phyloP scores from a whole-genome alignment of 306 rosid species.

The Lathyrus tuberosus region DNA sequence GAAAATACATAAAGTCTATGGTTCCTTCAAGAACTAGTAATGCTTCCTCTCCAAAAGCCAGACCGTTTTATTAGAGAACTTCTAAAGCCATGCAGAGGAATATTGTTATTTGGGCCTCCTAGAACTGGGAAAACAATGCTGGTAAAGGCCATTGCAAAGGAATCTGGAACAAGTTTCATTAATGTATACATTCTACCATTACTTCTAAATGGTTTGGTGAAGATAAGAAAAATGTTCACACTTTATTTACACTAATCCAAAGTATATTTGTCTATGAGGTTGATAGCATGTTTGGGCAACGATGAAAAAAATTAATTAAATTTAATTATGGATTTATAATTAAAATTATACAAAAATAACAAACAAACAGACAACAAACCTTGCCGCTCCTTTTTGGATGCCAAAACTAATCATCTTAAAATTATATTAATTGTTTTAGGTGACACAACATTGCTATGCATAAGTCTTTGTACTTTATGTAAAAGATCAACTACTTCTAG shows the following conservation, averaged over 20 bases:
- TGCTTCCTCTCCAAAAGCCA: constrained; percentile 93
- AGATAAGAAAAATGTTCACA: constrained; percentile 95
- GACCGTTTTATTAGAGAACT: constrained; percentile 95
- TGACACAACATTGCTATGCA: too few relatives aligned
- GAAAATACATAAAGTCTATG: too few relatives aligned
- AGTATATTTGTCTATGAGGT: constrained; percentile 96
- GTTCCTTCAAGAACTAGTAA: constrained; percentile 94
- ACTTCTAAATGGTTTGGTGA: constrained; percentile 99
- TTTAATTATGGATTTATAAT: too few relatives aligned
- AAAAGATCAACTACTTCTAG: too few relatives aligned
- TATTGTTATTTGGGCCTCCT: constrained; percentile 88
- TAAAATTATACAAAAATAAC: too few relatives aligned
- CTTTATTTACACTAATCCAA: constrained; percentile 82
- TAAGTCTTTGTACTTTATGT: too few relatives aligned
- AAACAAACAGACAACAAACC: too few relatives aligned
- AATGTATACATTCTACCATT: constrained; percentile 94
- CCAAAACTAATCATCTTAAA: too few relatives aligned
- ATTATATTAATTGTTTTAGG: too few relatives aligned
- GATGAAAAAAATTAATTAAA: too few relatives aligned
- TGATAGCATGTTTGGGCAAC: constrained; percentile 98
- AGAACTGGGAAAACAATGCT: constrained; percentile 99
- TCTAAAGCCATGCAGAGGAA: constrained; percentile 92
- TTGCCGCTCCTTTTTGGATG: too few relatives aligned
- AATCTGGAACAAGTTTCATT: constrained; percentile 97
- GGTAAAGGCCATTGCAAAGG: constrained; percentile 94